Conservation (phyloP, 805 yeast species). For the Ogataea methanolica region DNA sequence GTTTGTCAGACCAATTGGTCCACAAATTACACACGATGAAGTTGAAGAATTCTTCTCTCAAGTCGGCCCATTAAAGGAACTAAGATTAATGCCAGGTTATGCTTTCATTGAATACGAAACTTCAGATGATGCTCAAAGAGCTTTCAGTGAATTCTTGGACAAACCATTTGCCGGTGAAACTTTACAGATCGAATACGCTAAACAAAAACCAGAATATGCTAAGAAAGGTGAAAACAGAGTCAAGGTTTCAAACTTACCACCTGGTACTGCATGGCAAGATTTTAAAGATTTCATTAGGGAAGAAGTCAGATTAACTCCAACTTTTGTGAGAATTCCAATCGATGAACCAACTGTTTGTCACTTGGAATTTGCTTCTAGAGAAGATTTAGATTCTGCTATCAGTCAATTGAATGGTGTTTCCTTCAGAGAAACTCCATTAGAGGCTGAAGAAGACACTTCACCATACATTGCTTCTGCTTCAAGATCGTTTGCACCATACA, state of each 20-base stretch:
- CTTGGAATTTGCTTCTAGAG: conserved; percentile 59
- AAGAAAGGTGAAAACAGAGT: conserved; percentile 74
- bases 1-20: conserved; percentile 35
- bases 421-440: conserved; percentile 56
- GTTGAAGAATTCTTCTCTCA: conserved; percentile 64
- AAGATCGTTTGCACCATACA: conserved; percentile 43
- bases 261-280: conserved; percentile 81
- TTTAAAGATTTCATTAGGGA: conserved; percentile 87
- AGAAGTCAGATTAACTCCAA: conserved; percentile 58
- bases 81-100: conserved; percentile 72
- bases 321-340: conserved; percentile 52
- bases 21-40: conserved; percentile 40
- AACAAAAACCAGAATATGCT: conserved; percentile 45
- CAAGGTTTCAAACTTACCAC: conserved; percentile 65
- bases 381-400: conserved; percentile 71
- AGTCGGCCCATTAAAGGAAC: conserved; percentile 63
- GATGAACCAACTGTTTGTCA: conserved; percentile 42
- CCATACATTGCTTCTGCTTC: conserved; percentile 48
- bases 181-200: conserved; percentile 50
- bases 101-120: conserved; percentile 85
- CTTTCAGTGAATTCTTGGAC: conserved; percentile 42
- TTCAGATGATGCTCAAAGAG: conserved; percentile 48
- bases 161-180: conserved; percentile 46
- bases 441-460: conserved; percentile 74
- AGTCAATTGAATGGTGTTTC: conserved; percentile 67